A percentile compares a stretch with the other conserved stretches of the same genome.
phyloP scores from a whole-genome alignment of 345 rosid genomes.

The Gossypium sturtianum region DNA sequence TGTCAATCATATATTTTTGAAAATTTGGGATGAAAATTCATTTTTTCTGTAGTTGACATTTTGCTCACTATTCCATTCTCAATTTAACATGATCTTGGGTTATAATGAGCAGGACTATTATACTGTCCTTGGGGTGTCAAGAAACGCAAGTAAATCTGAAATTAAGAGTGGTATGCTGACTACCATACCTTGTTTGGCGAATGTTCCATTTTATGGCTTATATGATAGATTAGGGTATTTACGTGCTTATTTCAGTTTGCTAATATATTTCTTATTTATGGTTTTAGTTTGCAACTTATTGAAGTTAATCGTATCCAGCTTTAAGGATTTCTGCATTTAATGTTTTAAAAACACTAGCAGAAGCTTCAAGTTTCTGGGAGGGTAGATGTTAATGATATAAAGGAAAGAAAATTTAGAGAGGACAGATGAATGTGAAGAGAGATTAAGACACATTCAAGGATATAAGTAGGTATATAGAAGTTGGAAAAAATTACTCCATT shows the following conservation, averaged over 20 bases:
- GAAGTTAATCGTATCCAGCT: neutral
- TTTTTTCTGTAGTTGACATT: neutral
- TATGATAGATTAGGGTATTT: neutral
- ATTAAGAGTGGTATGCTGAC: slow-evolving; percentile 73
- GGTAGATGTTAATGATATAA: neutral
- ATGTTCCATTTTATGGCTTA: neutral
- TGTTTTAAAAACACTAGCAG: neutral
- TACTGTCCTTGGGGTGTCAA: slow-evolving; percentile 87
- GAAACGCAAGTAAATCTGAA: slow-evolving; percentile 82
- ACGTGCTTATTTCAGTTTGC: neutral
- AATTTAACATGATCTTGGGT: slow-evolving; percentile 4
- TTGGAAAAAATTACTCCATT: neutral
- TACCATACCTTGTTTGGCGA: neutral
- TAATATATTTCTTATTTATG: slow-evolving; percentile 7
- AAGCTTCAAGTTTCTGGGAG: slow-evolving; percentile 8
- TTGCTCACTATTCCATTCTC: neutral
- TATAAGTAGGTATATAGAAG: neutral
- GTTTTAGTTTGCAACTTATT: neutral
- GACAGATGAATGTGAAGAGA: neutral
- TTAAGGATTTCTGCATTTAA: neutral
- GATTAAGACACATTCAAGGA: neutral
- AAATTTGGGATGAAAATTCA: neutral
- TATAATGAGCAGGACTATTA: slow-evolving; percentile 58
- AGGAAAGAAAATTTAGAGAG: neutral
- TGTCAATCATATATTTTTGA: neutral